Percentiles rank a stretch among this genome's conserved stretches.
Conservation (phyloP, 345 rosid species). For the rapeseed (Brassica napus) region Da-Ae NC_063446.1:41657501-41658000, state of each 20-base stretch:
- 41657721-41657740: not conserved
- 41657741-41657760: conserved; percentile 12
- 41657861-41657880: not conserved
- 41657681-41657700: conserved; percentile 16
- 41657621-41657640: not conserved
- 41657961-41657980: conserved; percentile 30
- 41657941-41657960: conserved; percentile 19
- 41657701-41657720: not conserved
- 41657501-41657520: not conserved
- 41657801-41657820: conserved; percentile 23
- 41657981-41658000: conserved; percentile 30
- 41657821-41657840: not conserved
- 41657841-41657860: conserved; percentile 17
- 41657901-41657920: conserved; percentile 32
- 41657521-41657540: not conserved
- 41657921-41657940: not conserved
- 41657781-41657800: conserved; percentile 20
- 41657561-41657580: not conserved
- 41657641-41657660: not conserved
- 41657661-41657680: conserved; percentile 20
- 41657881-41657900: conserved; percentile 31
- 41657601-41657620: conserved; percentile 12
- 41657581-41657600: not conserved
- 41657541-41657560: not conserved
- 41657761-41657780: conserved; percentile 25